Evolutionary conservation across 768 basidiomycete genomes (phyloP).

Genomic region (Lanmaoa pseudosensibilis): DNA sequence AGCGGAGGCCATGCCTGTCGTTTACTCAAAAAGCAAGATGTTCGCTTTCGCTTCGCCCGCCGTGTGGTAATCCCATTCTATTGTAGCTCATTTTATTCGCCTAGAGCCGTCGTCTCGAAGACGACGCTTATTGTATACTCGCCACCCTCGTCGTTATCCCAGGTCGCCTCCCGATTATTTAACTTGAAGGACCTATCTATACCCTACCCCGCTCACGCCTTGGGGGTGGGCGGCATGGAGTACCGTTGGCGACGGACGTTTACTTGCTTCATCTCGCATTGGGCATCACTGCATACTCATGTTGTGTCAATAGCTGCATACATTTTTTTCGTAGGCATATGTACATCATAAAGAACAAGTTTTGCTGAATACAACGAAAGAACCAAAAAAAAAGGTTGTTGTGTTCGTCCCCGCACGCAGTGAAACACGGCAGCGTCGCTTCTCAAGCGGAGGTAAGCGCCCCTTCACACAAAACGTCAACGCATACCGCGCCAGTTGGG

Average conservation of each 20-base stretch:
- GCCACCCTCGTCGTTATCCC: slow-evolving; percentile 9
- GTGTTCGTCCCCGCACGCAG: not conserved
- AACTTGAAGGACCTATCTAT: slow-evolving; percentile 38
- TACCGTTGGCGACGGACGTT: slow-evolving; percentile 17
- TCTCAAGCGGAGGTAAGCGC: not conserved
- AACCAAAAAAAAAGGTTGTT: not conserved
- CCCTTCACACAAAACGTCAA: slow-evolving; percentile 11
- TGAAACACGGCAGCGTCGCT: slow-evolving; percentile 12
- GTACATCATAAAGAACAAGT: slow-evolving; percentile 34
- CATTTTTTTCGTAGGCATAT: slow-evolving; percentile 33
- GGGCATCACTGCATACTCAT: slow-evolving; percentile 33
- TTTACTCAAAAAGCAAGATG: slow-evolving; percentile 54
- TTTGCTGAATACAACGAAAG: slow-evolving; percentile 28
- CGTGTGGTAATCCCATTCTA: slow-evolving; percentile 48
- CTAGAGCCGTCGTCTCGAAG: slow-evolving; percentile 33
- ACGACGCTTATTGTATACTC: slow-evolving; percentile 26
- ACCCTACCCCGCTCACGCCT: slow-evolving; percentile 21
- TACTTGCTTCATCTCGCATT: slow-evolving; percentile 33
- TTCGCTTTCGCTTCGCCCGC: slow-evolving; percentile 64
- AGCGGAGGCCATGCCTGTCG: slow-evolving; percentile 23
- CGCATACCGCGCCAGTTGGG: not conserved
- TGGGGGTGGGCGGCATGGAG: slow-evolving; percentile 29
- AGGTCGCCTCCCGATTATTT: slow-evolving; percentile 27
- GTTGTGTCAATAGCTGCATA: slow-evolving; percentile 41
- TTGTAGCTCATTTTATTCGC: slow-evolving; percentile 24